A percentile compares a stretch with the other conserved stretches of the same genome.
phyloP scores from a whole-genome alignment of 371 early-diverging fungal genomes.

The Lichtheimia ornata region DNA sequence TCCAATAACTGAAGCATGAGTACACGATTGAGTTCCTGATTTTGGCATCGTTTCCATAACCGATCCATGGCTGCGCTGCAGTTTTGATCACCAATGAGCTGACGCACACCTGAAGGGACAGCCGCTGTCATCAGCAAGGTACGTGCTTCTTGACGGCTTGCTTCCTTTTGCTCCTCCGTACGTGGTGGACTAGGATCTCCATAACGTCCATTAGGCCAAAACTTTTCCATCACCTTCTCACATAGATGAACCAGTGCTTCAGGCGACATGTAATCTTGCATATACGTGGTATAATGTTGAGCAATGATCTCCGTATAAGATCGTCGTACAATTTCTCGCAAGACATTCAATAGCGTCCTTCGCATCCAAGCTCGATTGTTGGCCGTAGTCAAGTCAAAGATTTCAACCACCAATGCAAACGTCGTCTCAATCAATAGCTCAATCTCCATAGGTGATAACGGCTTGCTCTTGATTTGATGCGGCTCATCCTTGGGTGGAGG shows the following conservation, averaged over 20 bases:
- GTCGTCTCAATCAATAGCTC: conserved; percentile 53
- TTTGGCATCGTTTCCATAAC: conserved; percentile 45
- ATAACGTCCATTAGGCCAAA: conserved; percentile 42
- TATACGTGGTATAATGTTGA: conserved; percentile 39
- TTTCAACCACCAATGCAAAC: conserved; percentile 46
- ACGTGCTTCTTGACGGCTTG: conserved; percentile 29
- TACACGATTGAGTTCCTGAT: conserved; percentile 40
- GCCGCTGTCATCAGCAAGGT: conserved; percentile 30
- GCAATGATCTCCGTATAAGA: conserved; percentile 46
- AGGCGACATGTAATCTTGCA: conserved; percentile 34
- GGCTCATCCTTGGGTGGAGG: not conserved
- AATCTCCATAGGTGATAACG: conserved; percentile 40
- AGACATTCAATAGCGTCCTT: conserved; percentile 38
- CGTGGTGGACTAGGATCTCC: conserved; percentile 13
- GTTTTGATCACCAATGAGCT: conserved; percentile 52
- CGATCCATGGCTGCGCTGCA: conserved; percentile 48
- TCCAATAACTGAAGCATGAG: conserved; percentile 46
- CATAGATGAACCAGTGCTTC: conserved; percentile 33
- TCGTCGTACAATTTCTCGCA: conserved; percentile 49
- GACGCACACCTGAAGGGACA: conserved; percentile 42
- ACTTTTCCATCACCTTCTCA: conserved; percentile 29
- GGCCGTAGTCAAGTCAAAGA: conserved; percentile 46
- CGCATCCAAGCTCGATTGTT: conserved; percentile 53
- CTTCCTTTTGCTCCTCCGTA: conserved; percentile 34
- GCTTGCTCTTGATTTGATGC: conserved; percentile 9